These are phyloP conservation scores for Mycena vitilis DNA, from an alignment of 768 basidiomycete species.

Conservation along the genomic window DNA sequence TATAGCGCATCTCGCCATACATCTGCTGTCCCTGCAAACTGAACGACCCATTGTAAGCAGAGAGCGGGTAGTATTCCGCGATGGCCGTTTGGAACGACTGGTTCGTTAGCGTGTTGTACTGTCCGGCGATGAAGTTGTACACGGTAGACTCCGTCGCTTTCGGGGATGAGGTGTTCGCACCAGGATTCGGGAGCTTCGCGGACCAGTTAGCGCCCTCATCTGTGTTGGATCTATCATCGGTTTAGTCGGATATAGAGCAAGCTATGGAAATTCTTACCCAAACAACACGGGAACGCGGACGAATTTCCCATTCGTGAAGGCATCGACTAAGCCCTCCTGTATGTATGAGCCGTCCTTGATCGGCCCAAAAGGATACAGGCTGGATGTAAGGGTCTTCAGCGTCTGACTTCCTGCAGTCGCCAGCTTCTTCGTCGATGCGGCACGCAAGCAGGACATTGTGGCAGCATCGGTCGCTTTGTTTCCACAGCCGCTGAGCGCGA, in stretches of 20 bases:
- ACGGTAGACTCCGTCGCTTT: conserved; percentile 52
- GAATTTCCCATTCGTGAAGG: conserved; percentile 52
- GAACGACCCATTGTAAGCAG: conserved; percentile 46
- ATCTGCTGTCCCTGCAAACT: conserved; percentile 57
- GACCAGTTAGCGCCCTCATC: conserved; percentile 59
- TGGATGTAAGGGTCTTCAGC: conserved; percentile 45
- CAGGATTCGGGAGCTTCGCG: conserved; percentile 45
- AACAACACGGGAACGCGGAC: conserved; percentile 54
- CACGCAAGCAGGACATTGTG: conserved; percentile 49
- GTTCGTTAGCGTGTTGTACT: conserved; percentile 47
- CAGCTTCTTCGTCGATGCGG: conserved; percentile 41
- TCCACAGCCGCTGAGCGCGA: conserved; percentile 40
- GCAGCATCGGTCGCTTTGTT: conserved; percentile 25
- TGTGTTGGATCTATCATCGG: conserved; percentile 49
- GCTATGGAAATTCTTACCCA: conserved; percentile 41
- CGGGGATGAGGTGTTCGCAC: conserved; percentile 53
- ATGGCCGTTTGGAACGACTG: conserved; percentile 46
- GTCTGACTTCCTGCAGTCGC: conserved; percentile 48
- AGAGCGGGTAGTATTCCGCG: conserved; percentile 46
- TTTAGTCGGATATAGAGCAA: neutral
- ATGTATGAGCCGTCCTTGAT: conserved; percentile 51
- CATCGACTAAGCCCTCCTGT: conserved; percentile 51
- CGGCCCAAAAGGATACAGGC: conserved; percentile 54
- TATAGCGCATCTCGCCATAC: conserved; percentile 59
- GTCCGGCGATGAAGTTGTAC: conserved; percentile 55